Conservation (phyloP, 352 stramenopile species). For the Thraustochytrium striatum region DNA sequence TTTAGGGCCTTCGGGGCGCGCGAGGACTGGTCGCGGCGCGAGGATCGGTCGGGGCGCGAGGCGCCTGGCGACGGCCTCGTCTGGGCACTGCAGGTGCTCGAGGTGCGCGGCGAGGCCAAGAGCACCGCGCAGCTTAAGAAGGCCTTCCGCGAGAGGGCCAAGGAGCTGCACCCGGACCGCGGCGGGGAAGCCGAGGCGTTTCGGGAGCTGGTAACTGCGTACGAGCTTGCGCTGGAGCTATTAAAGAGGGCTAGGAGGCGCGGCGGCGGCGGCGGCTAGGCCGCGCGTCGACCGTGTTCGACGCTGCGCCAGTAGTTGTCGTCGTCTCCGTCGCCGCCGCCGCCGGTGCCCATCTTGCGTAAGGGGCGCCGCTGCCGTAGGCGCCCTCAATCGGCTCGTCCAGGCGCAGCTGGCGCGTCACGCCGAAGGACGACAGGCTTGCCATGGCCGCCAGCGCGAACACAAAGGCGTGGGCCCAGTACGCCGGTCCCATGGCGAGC, state of each 20-base stretch:
- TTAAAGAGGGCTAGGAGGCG: neutral
- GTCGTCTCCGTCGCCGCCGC: neutral
- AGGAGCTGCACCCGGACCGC: neutral
- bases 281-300: neutral
- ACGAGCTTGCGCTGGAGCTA: neutral
- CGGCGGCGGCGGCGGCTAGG: neutral
- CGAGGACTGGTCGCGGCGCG: neutral
- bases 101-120: neutral
- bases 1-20: neutral
- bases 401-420: neutral
- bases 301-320: neutral
- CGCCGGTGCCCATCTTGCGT: neutral
- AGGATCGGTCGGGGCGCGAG: no score
- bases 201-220: neutral
- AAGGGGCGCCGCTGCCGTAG: neutral
- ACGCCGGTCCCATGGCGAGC: neutral
- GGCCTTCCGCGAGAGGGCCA: neutral
- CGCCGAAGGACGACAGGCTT: neutral
- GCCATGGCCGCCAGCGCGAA: neutral
- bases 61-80: neutral
- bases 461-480: neutral
- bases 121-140: neutral
- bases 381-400: neutral
- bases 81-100: neutral
- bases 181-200: neutral